Evolutionary conservation across 805 yeast genomes (phyloP).

Genomic region (Wickerhamomyces silvicola): DNA sequence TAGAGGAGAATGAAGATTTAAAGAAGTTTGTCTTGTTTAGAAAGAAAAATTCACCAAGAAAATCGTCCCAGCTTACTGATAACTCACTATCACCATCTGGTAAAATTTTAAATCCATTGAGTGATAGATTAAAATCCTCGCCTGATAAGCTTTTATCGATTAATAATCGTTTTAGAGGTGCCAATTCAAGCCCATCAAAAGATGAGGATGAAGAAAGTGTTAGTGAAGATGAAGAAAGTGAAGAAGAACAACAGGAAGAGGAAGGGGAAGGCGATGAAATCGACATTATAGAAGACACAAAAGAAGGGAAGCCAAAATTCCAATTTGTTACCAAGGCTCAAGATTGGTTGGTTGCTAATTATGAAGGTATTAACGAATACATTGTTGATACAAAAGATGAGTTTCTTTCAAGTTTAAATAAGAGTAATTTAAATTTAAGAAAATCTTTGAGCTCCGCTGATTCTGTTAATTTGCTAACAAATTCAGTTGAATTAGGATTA

Average conservation of each 20-base stretch:
- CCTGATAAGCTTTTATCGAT: conserved; percentile 16
- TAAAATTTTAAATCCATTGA: conserved; percentile 8
- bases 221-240: conserved; percentile 10
- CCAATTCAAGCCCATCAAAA: conserved; percentile 18
- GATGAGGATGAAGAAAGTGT: conserved; percentile 9
- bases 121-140: conserved; percentile 12
- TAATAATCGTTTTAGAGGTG: conserved; percentile 14
- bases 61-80: conserved; percentile 9
- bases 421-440: conserved; percentile 13
- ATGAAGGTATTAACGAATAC: conserved; percentile 16
- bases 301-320: conserved; percentile 7
- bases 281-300: conserved; percentile 9
- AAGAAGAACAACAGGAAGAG: conserved; percentile 13
- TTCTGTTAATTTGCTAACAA: conserved; percentile 17
- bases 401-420: conserved; percentile 3
- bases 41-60: conserved; percentile 23
- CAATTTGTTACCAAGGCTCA: conserved; percentile 10
- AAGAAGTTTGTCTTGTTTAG: conserved; percentile 21
- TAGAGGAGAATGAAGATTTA: conserved; percentile 18
- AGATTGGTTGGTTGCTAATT: conserved; percentile 18
- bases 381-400: conserved; percentile 12
- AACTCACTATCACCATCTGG: conserved; percentile 7
- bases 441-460: conserved; percentile 22
- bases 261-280: conserved; percentile 18
- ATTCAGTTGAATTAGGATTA: conserved; percentile 13